phyloP scores from a whole-genome alignment of 1,284 basidiomycete genomes.

The Apiotrichum laibachii region DNA sequence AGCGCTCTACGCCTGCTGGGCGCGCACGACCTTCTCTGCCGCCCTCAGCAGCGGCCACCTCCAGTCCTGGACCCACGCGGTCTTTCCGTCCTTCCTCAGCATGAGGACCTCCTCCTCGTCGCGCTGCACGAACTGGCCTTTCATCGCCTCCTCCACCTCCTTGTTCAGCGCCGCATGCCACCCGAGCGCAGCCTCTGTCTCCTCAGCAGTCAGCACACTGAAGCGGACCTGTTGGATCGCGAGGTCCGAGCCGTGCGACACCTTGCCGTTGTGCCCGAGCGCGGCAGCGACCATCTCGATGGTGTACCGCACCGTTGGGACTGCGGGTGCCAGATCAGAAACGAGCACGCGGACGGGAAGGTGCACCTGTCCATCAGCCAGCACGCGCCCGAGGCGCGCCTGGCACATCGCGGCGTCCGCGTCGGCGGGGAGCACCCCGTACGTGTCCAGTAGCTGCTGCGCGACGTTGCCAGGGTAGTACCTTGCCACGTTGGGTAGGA shows the following conservation, averaged over 20 bases:
- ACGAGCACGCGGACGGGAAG: constrained; percentile 64
- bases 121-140: constrained; percentile 29
- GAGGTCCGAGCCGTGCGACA: constrained; percentile 67
- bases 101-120: constrained; percentile 52
- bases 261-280: constrained; percentile 58
- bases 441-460: constrained; percentile 55
- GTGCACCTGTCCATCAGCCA: constrained; percentile 68
- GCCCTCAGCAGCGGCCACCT: constrained; percentile 51
- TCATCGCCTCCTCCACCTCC: constrained; percentile 50
- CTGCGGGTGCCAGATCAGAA: constrained; percentile 59
- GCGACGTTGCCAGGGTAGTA: constrained; percentile 61
- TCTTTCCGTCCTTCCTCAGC: constrained; percentile 56
- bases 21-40: constrained; percentile 18
- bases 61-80: constrained; percentile 59
- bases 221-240: constrained; percentile 55
- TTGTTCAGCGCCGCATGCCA: constrained; percentile 58
- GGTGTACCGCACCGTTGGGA: constrained; percentile 65
- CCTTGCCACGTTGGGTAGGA: constrained; percentile 60
- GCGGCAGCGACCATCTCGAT: constrained; percentile 54
- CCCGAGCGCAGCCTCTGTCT: constrained; percentile 54
- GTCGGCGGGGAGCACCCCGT: constrained; percentile 47
- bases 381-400: constrained; percentile 56
- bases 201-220: constrained; percentile 51
- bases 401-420: constrained; percentile 52
- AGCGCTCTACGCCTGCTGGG: too few species aligned